Conservation (phyloP, 495 filamentous ascomycete genomes). For the Annulohypoxylon bovei region DNA sequence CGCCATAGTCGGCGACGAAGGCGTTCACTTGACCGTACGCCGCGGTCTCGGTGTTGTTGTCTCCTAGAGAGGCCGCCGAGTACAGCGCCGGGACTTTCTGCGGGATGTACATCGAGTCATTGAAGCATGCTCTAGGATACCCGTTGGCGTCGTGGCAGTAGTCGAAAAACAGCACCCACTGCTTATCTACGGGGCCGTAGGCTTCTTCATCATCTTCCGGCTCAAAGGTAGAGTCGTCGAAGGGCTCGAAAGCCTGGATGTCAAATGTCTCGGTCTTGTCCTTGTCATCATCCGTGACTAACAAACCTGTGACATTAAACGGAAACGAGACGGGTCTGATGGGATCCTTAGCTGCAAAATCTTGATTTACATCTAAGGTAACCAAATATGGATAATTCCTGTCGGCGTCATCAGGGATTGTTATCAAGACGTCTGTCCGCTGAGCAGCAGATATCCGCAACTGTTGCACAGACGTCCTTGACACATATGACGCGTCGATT, state of each 20-base stretch:
- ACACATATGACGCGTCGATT: constrained; percentile 57
- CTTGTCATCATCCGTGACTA: constrained; percentile 69
- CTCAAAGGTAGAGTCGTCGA: constrained; percentile 71
- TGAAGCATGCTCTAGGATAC: constrained; percentile 78
- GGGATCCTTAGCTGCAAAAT: constrained; percentile 49
- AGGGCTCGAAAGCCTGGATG: constrained; percentile 64
- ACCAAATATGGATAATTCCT: constrained; percentile 69
- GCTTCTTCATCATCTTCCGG: constrained; percentile 64
- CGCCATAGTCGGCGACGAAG: constrained; percentile 68
- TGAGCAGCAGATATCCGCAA: constrained; percentile 68
- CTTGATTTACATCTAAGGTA: constrained; percentile 57
- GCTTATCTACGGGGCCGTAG: constrained; percentile 59
- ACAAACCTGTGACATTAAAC: constrained; percentile 64
- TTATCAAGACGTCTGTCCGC: constrained; percentile 69
- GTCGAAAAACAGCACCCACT: constrained; percentile 66
- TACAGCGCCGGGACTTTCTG: constrained; percentile 85
- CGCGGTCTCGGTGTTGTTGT: constrained; percentile 64
- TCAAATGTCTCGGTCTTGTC: constrained; percentile 58
- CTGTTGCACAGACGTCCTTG: constrained; percentile 46
- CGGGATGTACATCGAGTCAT: constrained; percentile 74
- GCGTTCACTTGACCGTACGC: constrained; percentile 83
- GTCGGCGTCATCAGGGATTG: constrained; percentile 41
- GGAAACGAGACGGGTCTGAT: constrained; percentile 43
- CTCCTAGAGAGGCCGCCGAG: constrained; percentile 71
- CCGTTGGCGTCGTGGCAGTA: constrained; percentile 70